phyloP scores from a whole-genome alignment of 1,284 basidiomycete genomes.

The Xerocomus alliaceus region DNA sequence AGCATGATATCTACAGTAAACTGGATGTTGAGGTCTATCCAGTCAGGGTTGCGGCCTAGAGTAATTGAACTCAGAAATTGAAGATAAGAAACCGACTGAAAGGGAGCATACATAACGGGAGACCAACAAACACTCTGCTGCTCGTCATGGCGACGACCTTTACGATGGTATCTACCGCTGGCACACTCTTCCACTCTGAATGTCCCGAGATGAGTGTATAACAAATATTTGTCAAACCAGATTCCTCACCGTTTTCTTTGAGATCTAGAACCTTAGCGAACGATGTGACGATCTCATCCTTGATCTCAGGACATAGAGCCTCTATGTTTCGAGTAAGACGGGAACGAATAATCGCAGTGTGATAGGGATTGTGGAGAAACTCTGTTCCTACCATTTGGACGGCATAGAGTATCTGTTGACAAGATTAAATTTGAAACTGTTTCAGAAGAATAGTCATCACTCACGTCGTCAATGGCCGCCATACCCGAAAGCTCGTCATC shows the following conservation, averaged over 20 bases:
- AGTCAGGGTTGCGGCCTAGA: constrained; percentile 51
- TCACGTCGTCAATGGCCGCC: constrained; percentile 45
- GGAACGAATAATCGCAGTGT: constrained; percentile 30
- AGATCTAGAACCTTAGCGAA: constrained; percentile 37
- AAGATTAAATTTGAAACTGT: neutral
- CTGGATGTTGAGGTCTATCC: constrained; percentile 43
- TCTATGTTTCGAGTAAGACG: constrained; percentile 42
- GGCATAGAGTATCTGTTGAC: constrained; percentile 26
- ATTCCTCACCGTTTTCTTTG: constrained; percentile 20
- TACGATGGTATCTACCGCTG: constrained; percentile 20
- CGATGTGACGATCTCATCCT: constrained; percentile 41
- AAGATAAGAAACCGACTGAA: too few relatives aligned
- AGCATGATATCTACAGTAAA: constrained; percentile 42
- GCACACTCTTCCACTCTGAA: constrained; percentile 42
- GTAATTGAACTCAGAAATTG: neutral
- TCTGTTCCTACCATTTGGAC: constrained; percentile 39
- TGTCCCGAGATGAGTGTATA: neutral
- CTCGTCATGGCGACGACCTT: constrained; percentile 41
- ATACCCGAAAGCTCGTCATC: constrained; percentile 48
- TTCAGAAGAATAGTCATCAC: neutral
- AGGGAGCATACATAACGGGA: constrained; percentile 45
- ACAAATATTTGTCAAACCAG: neutral
- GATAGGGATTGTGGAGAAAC: constrained; percentile 36
- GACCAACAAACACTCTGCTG: constrained; percentile 49
- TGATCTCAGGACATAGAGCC: constrained; percentile 33